phyloP scores from a whole-genome alignment of 345 rosid genomes.

The Camelina laxa region DNA sequence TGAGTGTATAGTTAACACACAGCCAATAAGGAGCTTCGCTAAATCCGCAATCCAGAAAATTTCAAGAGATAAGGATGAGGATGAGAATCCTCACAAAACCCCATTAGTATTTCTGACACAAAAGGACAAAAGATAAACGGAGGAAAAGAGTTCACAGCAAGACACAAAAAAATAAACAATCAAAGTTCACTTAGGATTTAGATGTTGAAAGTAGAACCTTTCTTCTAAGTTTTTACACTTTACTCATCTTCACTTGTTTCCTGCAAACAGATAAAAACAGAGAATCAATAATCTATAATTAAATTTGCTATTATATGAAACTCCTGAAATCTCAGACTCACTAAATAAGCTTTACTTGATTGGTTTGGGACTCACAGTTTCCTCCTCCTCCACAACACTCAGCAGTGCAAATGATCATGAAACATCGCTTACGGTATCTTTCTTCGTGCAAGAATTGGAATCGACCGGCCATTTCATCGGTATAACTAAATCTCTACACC shows the following conservation, averaged over 20 bases:
- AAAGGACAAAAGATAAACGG: neutral
- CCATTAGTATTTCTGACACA: neutral
- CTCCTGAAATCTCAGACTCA: neutral
- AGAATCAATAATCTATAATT: neutral
- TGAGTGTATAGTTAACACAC: too few species aligned
- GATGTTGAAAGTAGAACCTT: conserved; percentile 13
- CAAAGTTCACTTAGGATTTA: neutral
- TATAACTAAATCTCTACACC: conserved; percentile 38
- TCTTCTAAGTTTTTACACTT: conserved; percentile 17
- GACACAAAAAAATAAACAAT: neutral
- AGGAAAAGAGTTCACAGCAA: neutral
- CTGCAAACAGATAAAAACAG: conserved; percentile 3
- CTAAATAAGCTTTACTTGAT: conserved; percentile 24
- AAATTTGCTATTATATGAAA: neutral
- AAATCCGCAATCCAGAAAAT: too few species aligned
- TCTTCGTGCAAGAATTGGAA: conserved; percentile 15
- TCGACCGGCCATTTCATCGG: conserved; percentile 43
- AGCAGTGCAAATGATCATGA: conserved; percentile 34
- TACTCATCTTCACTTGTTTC: conserved; percentile 11
- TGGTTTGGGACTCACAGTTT: conserved; percentile 24
- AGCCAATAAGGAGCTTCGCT: too few species aligned
- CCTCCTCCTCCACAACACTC: conserved; percentile 21
- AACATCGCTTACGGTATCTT: conserved; percentile 7
- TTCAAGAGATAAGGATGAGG: too few species aligned
- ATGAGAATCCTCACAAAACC: too few species aligned